phyloP scores from a whole-genome alignment of 495 filamentous ascomycete genomes.

The Cenococcum geophilum region DNA sequence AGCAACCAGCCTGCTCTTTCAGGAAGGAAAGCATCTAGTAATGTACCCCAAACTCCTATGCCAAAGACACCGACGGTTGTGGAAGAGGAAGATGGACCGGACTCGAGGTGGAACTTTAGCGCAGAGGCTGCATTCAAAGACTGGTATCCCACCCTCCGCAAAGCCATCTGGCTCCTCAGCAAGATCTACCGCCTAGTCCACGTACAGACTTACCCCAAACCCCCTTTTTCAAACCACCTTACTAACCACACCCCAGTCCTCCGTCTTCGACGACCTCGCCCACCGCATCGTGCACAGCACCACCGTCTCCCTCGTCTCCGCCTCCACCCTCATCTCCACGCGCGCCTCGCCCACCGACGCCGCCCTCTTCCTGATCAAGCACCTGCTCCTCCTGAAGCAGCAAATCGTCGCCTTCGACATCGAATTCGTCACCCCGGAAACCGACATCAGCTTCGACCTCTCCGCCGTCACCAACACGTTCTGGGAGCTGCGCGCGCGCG shows the following conservation, averaged over 20 bases:
- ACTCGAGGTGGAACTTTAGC: conserved; percentile 31
- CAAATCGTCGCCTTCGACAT: conserved; percentile 91
- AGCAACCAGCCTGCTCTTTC: conserved; percentile 39
- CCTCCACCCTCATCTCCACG: conserved; percentile 46
- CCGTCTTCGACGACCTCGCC: conserved; percentile 70
- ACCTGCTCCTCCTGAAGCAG: conserved; percentile 84
- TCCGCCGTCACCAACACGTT: conserved; percentile 72
- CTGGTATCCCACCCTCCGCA: conserved; percentile 66
- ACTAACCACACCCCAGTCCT: conserved; percentile 44
- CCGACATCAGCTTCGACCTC: conserved; percentile 68
- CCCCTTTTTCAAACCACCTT: conserved; percentile 6
- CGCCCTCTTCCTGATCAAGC: conserved; percentile 84
- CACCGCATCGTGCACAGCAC: conserved; percentile 74
- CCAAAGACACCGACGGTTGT: conserved; percentile 49
- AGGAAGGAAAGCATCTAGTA: conserved; percentile 38
- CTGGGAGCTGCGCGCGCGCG: conserved; percentile 63
- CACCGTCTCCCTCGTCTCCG: conserved; percentile 55
- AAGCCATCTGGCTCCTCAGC: conserved; percentile 75
- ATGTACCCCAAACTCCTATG: conserved; percentile 42
- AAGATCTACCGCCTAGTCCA: conserved; percentile 79
- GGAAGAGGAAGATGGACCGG: conserved; percentile 42
- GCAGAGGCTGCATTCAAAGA: conserved; percentile 43
- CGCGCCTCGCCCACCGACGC: conserved; percentile 50
- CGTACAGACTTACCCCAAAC: conserved; percentile 44
- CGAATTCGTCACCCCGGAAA: conserved; percentile 61